Base-by-base conservation (phyloP, 176 grass and related monocot species). In the Phyllostachys edulis region DNA sequence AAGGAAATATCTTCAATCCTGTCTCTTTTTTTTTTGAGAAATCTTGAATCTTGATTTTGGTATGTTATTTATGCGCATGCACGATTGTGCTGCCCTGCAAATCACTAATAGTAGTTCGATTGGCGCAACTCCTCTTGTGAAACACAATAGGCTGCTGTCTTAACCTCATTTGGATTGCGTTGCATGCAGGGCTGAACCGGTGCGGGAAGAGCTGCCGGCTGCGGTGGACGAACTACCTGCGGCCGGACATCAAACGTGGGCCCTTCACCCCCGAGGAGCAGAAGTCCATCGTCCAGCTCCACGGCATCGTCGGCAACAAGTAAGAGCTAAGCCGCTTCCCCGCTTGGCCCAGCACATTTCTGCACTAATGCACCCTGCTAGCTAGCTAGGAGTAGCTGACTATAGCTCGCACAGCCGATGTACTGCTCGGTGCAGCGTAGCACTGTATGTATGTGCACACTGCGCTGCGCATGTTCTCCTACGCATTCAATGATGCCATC, bases 231-330 rank as follows among this genome's bases (percentile, higher is more conserved):
- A 98, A 98, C 89, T 98, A 98, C 79, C 87, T 98, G 23, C 84
- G 96, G 62, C 96, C 96, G 8, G 96, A 96, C 80, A 95, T 98
- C 82, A 98, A 92, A 85, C 93, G 96, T 64, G 96, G 96, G 13
- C 85, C 96, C 6, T 98, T 98, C 83, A 98, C 89, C 21, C 17
- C 85, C 7, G 96, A 98, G 64, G 96, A 98, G 81, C 87, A 98
- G 87, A 98, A 98, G 65, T 93, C 96, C 62, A 98, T 98, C 90
- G 70, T 96, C 75, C 96, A 98, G 77, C 93, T 98, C 73, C 96
- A 98, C 82, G 96, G 80, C 87, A 98, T 98, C 87, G 93, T 98
- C 42, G 96, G 96, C 67, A 98, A 98, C 93, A 98, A 93, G 96
- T 98, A 87, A 85, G 80, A 2, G 15, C 55, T 63, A 27, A 24